Conservation (phyloP, 1,139 yeast genomes). For the Kurtzmaniella quercitrusa region DNA sequence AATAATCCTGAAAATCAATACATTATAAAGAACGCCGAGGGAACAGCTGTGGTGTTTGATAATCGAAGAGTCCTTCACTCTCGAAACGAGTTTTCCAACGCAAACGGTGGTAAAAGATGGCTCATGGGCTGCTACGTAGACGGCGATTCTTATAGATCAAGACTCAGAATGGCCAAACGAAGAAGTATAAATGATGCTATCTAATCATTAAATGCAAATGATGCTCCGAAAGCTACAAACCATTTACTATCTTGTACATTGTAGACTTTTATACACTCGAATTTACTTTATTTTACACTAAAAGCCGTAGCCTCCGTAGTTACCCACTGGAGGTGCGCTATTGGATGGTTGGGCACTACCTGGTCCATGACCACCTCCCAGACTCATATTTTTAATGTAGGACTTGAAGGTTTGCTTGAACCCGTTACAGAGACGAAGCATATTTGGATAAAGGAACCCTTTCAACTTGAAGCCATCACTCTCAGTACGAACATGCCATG, state of each 20-base stretch:
- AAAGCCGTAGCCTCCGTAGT: conserved; percentile 30
- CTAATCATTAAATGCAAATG: too few species aligned
- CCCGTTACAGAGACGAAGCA: conserved; percentile 86
- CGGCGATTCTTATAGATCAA: conserved; percentile 69
- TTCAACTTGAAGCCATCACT: conserved; percentile 82
- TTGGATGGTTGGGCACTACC: conserved; percentile 12
- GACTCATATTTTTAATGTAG: conserved; percentile 23
- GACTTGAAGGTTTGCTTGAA: conserved; percentile 64
- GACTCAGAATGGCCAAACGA: conserved; percentile 31
- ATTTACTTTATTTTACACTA: conserved; percentile 8
- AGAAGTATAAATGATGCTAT: not conserved
- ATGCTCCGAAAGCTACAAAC: too few species aligned
- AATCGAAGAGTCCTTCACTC: conserved; percentile 74
- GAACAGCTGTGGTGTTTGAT: conserved; percentile 67
- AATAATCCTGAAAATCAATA: conserved; percentile 54
- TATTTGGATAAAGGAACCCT: conserved; percentile 80
- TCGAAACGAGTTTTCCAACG: conserved; percentile 53
- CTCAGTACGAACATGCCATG: conserved; percentile 88
- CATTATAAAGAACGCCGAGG: conserved; percentile 55
- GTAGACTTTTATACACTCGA: not conserved
- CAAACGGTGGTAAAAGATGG: conserved; percentile 61
- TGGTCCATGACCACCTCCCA: conserved; percentile 13
- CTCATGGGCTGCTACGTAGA: conserved; percentile 77
- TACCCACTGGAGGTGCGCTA: conserved; percentile 9
- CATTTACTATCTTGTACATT: not conserved